Conservation (phyloP, 2,329 filamentous ascomycete genomes). For the Tricladium varicosporioides region DNA sequence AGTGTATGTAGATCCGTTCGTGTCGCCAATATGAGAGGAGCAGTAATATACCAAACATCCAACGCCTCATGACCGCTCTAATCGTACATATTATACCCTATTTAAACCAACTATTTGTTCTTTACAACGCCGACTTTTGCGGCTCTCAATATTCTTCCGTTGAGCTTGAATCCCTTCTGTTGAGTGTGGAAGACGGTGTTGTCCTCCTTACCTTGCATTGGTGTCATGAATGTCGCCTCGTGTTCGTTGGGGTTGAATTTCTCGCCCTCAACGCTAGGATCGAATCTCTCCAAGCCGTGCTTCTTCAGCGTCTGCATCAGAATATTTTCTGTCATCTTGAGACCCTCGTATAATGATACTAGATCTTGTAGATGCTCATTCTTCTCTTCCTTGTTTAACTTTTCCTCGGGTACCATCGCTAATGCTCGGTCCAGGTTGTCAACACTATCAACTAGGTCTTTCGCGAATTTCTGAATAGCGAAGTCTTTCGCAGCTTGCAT, state of each 20-base stretch:
- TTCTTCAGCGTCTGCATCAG: conserved; percentile 86
- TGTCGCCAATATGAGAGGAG: conserved; percentile 28
- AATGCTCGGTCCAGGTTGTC: conserved; percentile 97
- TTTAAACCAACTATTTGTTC: conserved; percentile 47
- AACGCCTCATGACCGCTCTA: conserved; percentile 24
- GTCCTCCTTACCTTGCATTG: conserved; percentile 83
- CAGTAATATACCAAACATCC: conserved; percentile 25
- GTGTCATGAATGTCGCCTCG: conserved; percentile 94
- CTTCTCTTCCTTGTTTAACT: conserved; percentile 55
- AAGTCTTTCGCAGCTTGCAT: conserved; percentile 86
- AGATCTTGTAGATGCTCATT: conserved; percentile 67
- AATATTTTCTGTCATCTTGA: conserved; percentile 93
- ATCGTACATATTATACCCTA: conserved; percentile 26
- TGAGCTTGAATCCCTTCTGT: conserved; percentile 93
- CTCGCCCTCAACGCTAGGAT: conserved; percentile 67
- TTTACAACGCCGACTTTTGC: conserved; percentile 97
- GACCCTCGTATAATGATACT: conserved; percentile 75
- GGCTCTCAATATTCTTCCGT: conserved; percentile 83
- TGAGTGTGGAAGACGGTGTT: conserved; percentile 89
- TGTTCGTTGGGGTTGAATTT: conserved; percentile 97
- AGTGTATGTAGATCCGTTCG: conserved; percentile 18
- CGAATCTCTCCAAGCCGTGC: conserved; percentile 88
- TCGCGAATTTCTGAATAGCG: conserved; percentile 90
- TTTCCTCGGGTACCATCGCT: conserved; percentile 70
- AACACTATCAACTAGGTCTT: conserved; percentile 90